These are phyloP conservation scores for Tylopilus felleus DNA, from an alignment of 768 basidiomycete genomes.

Conservation along the genomic window DNA sequence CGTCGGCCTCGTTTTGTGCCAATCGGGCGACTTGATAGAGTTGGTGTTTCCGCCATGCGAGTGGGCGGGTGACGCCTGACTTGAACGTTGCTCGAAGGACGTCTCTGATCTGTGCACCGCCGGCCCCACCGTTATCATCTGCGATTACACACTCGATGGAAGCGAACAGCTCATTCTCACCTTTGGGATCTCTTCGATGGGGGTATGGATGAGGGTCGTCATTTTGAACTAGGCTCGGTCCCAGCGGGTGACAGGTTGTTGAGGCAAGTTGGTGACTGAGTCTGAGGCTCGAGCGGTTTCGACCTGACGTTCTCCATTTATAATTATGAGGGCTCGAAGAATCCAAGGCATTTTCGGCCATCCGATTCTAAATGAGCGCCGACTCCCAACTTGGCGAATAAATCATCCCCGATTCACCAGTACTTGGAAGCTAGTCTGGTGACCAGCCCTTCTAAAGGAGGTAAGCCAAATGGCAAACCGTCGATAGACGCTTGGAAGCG, in stretches of 20 bases:
- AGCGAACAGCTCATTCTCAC: conserved; percentile 5
- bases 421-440: too few relatives aligned
- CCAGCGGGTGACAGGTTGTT: too few relatives aligned
- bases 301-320: background rate
- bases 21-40: conserved; percentile 59
- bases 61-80: conserved; percentile 45
- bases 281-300: background rate
- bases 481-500: too few relatives aligned
- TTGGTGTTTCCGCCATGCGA: conserved; percentile 63
- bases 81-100: conserved; percentile 46
- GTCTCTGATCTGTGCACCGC: conserved; percentile 31
- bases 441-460: too few relatives aligned
- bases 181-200: conserved; percentile 24
- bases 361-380: too few relatives aligned
- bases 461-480: too few relatives aligned
- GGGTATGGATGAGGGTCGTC: conserved; percentile 14
- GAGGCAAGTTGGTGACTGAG: background rate
- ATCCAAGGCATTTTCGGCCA: background rate
- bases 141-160: background rate
- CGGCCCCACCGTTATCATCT: background rate
- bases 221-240: conserved; percentile 1
- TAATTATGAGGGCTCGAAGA: background rate
- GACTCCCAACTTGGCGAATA: too few relatives aligned
- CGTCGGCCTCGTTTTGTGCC: conserved; percentile 58
- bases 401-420: too few relatives aligned